Evolutionary conservation across 441 rosid species (phyloP).

Genomic region (Pelargonium myrrhifolium): DNA sequence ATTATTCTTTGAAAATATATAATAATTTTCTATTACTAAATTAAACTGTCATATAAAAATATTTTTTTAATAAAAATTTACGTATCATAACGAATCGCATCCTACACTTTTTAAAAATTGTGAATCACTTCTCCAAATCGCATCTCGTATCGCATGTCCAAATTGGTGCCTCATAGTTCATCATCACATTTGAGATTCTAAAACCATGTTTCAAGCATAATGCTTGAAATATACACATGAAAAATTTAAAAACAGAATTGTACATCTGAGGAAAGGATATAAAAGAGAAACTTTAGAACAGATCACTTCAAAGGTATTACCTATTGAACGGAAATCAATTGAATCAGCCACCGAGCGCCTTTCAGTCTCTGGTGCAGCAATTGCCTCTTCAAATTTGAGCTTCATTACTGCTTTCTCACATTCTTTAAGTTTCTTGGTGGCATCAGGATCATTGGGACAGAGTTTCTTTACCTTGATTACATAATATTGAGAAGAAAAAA

Average conservation of each 20-base stretch:
- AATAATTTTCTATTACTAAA: too few species aligned
- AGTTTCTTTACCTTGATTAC: slow-evolving; percentile 62
- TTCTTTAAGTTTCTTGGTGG: slow-evolving; percentile 75
- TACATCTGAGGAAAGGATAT: neutral
- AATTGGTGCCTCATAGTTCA: too few species aligned
- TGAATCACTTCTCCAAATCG: too few species aligned
- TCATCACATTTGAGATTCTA: too few species aligned
- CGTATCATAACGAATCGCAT: too few species aligned
- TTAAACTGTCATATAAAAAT: too few species aligned
- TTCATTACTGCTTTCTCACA: slow-evolving; percentile 95
- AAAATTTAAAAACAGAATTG: neutral
- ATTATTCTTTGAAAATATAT: too few species aligned
- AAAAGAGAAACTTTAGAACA: neutral
- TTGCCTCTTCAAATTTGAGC: slow-evolving; percentile 93
- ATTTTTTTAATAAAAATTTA: too few species aligned
- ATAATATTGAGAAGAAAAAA: slow-evolving; percentile 8
- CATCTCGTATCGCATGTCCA: too few species aligned
- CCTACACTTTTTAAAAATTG: too few species aligned
- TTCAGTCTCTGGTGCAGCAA: slow-evolving; percentile 63
- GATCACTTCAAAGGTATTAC: slow-evolving; percentile 26
- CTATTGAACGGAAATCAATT: slow-evolving; percentile 66
- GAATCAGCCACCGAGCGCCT: slow-evolving; percentile 74
- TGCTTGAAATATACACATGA: neutral
- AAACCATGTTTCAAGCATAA: neutral
- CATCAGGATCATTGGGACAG: slow-evolving; percentile 89